Evolutionary conservation across 805 yeast species (phyloP), one percentile per base, ranked within the genome.

Genomic region (Millerozyma acaciae): DNA sequence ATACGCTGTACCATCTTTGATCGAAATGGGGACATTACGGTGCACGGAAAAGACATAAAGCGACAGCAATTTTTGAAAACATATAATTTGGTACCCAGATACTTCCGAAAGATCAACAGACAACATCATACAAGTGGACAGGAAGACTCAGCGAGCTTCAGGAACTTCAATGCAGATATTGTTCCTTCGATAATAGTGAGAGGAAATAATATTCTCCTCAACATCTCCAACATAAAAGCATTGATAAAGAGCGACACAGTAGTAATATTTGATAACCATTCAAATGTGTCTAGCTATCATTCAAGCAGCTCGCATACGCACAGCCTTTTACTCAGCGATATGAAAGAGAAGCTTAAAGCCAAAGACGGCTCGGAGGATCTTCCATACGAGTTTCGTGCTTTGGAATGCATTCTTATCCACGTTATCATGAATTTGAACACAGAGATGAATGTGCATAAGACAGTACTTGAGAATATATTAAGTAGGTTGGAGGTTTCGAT

Each of bases 321-420:
- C 28, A 48, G 65, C 8, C 47, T 57, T n/a, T 68, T 76, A 30
- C 50, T 75, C 8, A 55, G 60, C 21, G 73, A 66, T 28, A 43
- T 76, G 44, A 50, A 63, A 3, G 53, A 50, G 12, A 62, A 68
- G 21, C 53, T 76, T 26, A 47, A 56, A 18, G 50, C 59, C 5
- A 52, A 47, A 6, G 51, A 56, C 3, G 58, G 57, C 56, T 54
- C 10, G 46, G 40, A 39, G 9, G 48, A 57, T 2, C 62, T 87
- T 13, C 90, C 96, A 0, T 93, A 88, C 56, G 98, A 93, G 51
- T 80, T 89, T 50, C 66, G 95, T 30, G 98, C 97, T 0, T 53
- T 93, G 24, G 98, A 93, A 50, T 79, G 94, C 0, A 83, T 93
- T 6, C 73, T 93, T 42, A 78, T 86, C 19, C 80, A 84, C 33